Evolutionary conservation across 805 yeast species (phyloP).

Genomic region (Grigorovia yakushimaensis): DNA sequence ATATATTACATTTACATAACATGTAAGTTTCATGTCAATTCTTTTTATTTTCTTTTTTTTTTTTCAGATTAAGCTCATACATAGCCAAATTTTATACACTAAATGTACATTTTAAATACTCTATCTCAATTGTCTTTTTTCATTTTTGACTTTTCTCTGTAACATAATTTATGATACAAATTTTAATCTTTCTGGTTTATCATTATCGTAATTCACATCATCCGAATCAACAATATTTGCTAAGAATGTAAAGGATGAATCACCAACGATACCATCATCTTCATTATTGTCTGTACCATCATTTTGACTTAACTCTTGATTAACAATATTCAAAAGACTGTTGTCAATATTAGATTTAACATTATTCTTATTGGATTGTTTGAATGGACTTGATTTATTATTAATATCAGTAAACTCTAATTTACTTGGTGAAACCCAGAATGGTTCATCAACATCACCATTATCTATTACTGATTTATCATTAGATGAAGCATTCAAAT

Average conservation of each 20-base stretch:
- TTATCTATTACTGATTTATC: background rate
- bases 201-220: slow-evolving; percentile 8
- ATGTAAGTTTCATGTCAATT: background rate
- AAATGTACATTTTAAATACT: too few relatives aligned
- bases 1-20: too few relatives aligned
- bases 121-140: background rate
- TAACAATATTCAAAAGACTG: background rate
- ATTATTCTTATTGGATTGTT: background rate
- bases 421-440: slow-evolving; percentile 29
- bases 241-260: slow-evolving; percentile 37
- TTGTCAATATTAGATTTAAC: background rate
- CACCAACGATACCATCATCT: slow-evolving; percentile 13
- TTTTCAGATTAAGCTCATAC: background rate
- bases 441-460: slow-evolving; percentile 20
- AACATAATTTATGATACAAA: slow-evolving; percentile 2
- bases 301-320: background rate
- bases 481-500: slow-evolving; percentile 7
- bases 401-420: slow-evolving; percentile 16
- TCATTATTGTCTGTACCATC: background rate
- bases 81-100: too few relatives aligned
- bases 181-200: slow-evolving; percentile 10
- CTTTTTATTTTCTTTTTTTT: background rate
- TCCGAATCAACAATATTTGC: slow-evolving; percentile 23
- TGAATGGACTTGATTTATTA: slow-evolving; percentile 4
- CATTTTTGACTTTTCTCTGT: background rate